Percentiles rank a stretch among this genome's conserved stretches.
Conservation (phyloP, 2,329 filamentous ascomycete genomes). For the Boeremia exigua region DNA sequence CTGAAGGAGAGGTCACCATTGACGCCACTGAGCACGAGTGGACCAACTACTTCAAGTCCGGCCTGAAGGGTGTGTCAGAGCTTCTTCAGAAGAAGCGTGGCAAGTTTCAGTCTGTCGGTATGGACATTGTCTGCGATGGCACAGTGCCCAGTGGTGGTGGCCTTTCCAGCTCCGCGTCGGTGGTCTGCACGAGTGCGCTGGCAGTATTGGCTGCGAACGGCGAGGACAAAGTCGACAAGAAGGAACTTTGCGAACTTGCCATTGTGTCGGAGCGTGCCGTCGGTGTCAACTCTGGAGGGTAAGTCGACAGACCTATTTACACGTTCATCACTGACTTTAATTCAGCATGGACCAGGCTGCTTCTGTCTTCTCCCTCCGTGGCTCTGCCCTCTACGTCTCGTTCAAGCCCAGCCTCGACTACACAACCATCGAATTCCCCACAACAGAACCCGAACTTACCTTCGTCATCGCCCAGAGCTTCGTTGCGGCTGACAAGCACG, state of each 20-base stretch:
- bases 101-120: slow-evolving; percentile 71
- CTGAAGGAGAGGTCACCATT: slow-evolving; percentile 66
- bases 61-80: slow-evolving; percentile 79
- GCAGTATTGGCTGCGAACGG: slow-evolving; percentile 88
- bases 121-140: slow-evolving; percentile 90
- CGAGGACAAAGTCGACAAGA: slow-evolving; percentile 81
- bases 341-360: slow-evolving; percentile 94
- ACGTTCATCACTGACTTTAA: slow-evolving; percentile 26
- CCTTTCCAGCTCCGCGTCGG: slow-evolving; percentile 90
- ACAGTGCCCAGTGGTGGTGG: slow-evolving; percentile 92
- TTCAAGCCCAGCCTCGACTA: slow-evolving; percentile 82
- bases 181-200: slow-evolving; percentile 87
- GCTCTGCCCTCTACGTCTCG: slow-evolving; percentile 85
- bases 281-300: slow-evolving; percentile 95
- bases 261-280: slow-evolving; percentile 94
- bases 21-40: slow-evolving; percentile 87
- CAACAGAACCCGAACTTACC: slow-evolving; percentile 79
- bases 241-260: slow-evolving; percentile 86
- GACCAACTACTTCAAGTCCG: slow-evolving; percentile 98
- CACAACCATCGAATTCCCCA: slow-evolving; percentile 80
- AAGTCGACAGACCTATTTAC: slow-evolving; percentile 40
- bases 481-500: slow-evolving; percentile 91
- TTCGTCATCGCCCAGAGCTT: slow-evolving; percentile 96
- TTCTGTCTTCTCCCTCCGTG: slow-evolving; percentile 88
- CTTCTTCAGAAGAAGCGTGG: slow-evolving; percentile 73